phyloP scores from a whole-genome alignment of 2,329 filamentous ascomycete species.

The Fusarium siculi region DNA sequence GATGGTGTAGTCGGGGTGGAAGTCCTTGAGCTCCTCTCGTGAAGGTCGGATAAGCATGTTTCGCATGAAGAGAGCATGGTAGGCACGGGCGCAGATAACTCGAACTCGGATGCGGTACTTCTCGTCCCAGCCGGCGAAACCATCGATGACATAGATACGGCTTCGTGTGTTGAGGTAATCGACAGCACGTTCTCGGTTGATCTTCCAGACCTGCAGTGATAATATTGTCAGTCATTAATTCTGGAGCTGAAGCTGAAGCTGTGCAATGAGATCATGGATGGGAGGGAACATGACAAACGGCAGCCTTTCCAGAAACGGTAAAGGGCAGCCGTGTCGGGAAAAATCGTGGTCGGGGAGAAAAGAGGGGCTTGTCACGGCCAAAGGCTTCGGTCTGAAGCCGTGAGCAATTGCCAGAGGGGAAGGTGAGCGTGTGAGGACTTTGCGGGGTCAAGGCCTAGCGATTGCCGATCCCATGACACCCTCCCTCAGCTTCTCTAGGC shows the following conservation, averaged over 20 bases:
- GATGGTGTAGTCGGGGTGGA: constrained; percentile 99
- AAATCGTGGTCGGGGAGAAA: constrained; percentile 39
- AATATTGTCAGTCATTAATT: constrained; percentile 42
- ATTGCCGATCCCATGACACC: constrained; percentile 45
- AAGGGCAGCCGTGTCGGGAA: constrained; percentile 34
- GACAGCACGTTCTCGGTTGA: constrained; percentile 98
- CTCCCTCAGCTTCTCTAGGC: constrained; percentile 6
- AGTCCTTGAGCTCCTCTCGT: constrained; percentile 91
- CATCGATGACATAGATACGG: constrained; percentile 98
- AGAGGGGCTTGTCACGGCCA: constrained; percentile 34
- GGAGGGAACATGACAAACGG: constrained; percentile 1
- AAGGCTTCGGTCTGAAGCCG: constrained; percentile 38
- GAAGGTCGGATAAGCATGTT: constrained; percentile 99
- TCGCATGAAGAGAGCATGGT: constrained; percentile 99
- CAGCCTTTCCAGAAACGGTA: constrained; percentile 21
- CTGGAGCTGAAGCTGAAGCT: not conserved
- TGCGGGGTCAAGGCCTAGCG: constrained; percentile 39
- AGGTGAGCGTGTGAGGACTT: constrained; percentile 25
- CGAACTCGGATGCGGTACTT: constrained; percentile 98
- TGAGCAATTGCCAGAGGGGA: constrained; percentile 20
- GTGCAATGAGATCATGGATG: not conserved
- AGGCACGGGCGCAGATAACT: constrained; percentile 97
- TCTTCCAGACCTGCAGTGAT: constrained; percentile 87
- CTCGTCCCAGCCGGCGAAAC: constrained; percentile 97
- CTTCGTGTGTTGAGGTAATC: constrained; percentile 99